Evolutionary conservation across 352 stramenopile species (phyloP), one percentile per base, ranked within the genome.

Genomic region (Thraustochytrium sp.): DNA sequence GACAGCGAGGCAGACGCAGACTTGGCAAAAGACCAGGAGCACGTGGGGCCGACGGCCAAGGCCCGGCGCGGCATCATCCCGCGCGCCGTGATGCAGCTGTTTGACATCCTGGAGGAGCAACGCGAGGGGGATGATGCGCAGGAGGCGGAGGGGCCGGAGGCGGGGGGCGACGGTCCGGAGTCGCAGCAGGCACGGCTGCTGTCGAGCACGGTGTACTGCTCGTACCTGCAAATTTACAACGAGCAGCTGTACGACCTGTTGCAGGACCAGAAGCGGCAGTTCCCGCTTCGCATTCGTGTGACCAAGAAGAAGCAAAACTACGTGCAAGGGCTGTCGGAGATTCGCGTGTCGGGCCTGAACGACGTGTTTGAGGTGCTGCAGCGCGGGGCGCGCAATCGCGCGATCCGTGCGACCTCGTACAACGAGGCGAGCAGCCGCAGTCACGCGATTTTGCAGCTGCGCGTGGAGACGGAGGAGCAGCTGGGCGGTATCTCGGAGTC

Each of bases 141-240:
- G 21, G 23, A 49, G 40, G 49, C 44, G 36, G 49, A 40, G 2
- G 42, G 11, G 8, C 31, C 29, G 21, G 51, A 80, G 42, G 44
- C 38, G 31, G 36, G 37, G 26, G 46, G 42, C 3, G 29, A 74
- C 11, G 31, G 3, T 5, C 3, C 42, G 38, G n/a, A 55, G 46
- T n/a, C n/a, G n/a, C n/a, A n/a, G 21, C 55, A 82, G 23, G 26
- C 23, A 13, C 23, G 36, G 8, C 11, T 82, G 0, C 31, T 68
- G 11, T 84, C 90, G 23, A 90, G 90, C 23, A 91, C 88, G 0
- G 91, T 97, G 5, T 90, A 94, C 84, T 94, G 91, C 76, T 96
- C 92, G 40, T 95, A 95, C 76, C 93, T 97, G 88, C 92, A 97
- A 72, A 93, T 97, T 75, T 97, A 96, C 89, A 97, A 97, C 77